These are phyloP conservation scores for Alternaria arbusti DNA, from an alignment of 2,329 filamentous ascomycete genomes.

Conservation along the genomic window DNA sequence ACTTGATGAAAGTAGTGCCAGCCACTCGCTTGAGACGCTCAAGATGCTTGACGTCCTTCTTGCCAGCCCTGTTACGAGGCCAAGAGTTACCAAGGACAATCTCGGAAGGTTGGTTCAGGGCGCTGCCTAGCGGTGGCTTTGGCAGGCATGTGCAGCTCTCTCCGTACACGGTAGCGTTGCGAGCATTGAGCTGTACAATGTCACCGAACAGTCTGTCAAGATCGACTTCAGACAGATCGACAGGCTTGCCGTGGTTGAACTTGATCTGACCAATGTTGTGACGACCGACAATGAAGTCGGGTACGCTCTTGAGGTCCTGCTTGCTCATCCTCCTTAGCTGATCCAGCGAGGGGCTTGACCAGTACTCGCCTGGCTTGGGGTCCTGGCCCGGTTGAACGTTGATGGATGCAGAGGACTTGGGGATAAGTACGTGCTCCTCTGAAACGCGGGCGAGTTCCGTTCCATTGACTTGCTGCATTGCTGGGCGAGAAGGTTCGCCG, in stretches of 20 bases:
- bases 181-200: constrained; percentile 77
- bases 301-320: constrained; percentile 75
- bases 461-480: constrained; percentile 74
- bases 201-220: constrained; percentile 79
- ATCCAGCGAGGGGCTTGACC: constrained; percentile 77
- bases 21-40: constrained; percentile 78
- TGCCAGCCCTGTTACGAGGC: constrained; percentile 75
- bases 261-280: constrained; percentile 79
- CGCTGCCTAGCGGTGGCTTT: constrained; percentile 85
- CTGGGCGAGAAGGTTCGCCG: constrained; percentile 55
- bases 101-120: constrained; percentile 86
- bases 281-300: constrained; percentile 81
- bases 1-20: constrained; percentile 82
- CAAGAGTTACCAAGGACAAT: constrained; percentile 93
- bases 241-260: constrained; percentile 65
- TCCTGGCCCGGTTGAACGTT: constrained; percentile 47
- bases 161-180: constrained; percentile 86
- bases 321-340: constrained; percentile 82
- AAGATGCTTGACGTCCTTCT: constrained; percentile 79
- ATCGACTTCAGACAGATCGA: constrained; percentile 81
- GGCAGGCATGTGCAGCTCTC: constrained; percentile 54
- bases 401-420: constrained; percentile 40
- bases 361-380: constrained; percentile 77
- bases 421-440: constrained; percentile 65
- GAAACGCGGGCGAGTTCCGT: constrained; percentile 81